Percentiles rank a stretch among this genome's conserved stretches.
Conservation (phyloP, 495 filamentous ascomycete genomes). For the Gamarada debralockiae region DNA sequence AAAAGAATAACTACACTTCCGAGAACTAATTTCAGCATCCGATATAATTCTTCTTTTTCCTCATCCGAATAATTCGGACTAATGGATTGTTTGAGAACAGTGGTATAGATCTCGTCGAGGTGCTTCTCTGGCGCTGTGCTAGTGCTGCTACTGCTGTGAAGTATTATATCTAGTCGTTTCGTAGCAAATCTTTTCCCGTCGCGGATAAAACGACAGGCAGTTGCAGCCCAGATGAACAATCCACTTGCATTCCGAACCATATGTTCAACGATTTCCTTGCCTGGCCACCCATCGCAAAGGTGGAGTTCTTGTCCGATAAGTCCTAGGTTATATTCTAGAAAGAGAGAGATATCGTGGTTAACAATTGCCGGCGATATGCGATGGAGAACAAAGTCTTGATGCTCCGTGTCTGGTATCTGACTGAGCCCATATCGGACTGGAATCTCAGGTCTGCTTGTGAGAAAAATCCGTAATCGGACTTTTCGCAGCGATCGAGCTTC, state of each 20-base stretch:
- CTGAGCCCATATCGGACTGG: slow-evolving; percentile 14
- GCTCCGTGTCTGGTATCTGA: slow-evolving; percentile 28
- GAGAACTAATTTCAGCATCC: slow-evolving; percentile 2
- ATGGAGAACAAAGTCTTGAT: too few species aligned
- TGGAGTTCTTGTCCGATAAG: background rate
- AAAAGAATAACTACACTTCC: background rate
- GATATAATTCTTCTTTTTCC: slow-evolving; percentile 1
- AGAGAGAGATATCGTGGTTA: slow-evolving; percentile 6
- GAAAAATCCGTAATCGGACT: slow-evolving; percentile 16
- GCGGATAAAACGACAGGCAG: background rate
- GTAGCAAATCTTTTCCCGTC: background rate
- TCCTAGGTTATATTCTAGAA: slow-evolving; percentile 5
- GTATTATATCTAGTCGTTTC: slow-evolving; percentile 3
- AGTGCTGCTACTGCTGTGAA: background rate
- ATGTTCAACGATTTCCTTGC: background rate
- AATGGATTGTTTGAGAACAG: background rate
- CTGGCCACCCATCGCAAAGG: background rate
- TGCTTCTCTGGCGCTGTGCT: slow-evolving; percentile 1
- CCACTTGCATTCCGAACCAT: slow-evolving; percentile 2
- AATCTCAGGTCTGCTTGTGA: slow-evolving; percentile 31
- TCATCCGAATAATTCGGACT: background rate
- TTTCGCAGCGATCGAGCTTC: slow-evolving; percentile 14
- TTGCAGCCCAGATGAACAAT: too few species aligned
- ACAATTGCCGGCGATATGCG: slow-evolving; percentile 9
- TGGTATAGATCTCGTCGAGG: slow-evolving; percentile 7